phyloP scores from a whole-genome alignment of 2,329 filamentous ascomycete species.

The Trichoderma guizhouense region DNA sequence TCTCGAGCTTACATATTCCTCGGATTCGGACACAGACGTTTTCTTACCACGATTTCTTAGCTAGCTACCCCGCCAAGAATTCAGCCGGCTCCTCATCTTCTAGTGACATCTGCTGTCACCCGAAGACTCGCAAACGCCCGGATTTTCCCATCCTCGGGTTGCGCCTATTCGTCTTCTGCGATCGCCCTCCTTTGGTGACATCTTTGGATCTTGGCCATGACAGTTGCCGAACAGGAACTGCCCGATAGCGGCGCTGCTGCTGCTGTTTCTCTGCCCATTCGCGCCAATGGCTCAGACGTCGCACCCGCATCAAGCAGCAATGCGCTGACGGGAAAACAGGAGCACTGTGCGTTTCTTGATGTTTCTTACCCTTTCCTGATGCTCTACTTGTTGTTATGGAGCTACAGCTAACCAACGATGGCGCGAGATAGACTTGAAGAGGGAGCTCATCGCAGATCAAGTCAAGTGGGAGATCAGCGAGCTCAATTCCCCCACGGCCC shows the following conservation, averaged over 20 bases:
- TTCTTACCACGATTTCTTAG: neutral
- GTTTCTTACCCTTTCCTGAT: neutral
- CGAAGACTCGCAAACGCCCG: neutral
- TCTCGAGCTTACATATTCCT: neutral
- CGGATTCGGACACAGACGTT: neutral
- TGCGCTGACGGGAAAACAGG: slow-evolving; percentile 86
- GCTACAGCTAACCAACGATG: neutral
- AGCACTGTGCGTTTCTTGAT: slow-evolving; percentile 69
- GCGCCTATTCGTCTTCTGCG: neutral
- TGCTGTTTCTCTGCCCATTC: slow-evolving; percentile 30
- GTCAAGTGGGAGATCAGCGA: slow-evolving; percentile 87
- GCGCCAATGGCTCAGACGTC: slow-evolving; percentile 28
- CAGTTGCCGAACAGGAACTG: slow-evolving; percentile 26
- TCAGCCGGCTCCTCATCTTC: neutral
- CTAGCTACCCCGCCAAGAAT: slow-evolving; percentile 7
- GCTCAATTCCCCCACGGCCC: slow-evolving; percentile 88
- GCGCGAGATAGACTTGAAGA: slow-evolving; percentile 72
- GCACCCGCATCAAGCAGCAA: slow-evolving; percentile 41
- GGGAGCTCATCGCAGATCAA: slow-evolving; percentile 88
- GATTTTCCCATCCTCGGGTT: neutral
- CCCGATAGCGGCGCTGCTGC: slow-evolving; percentile 24
- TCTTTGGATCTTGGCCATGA: slow-evolving; percentile 25
- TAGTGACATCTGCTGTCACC: neutral
- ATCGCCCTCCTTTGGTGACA: neutral
- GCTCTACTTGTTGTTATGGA: neutral